These are phyloP conservation scores for Ceratobasidium papillatum DNA, from an alignment of 1,284 basidiomycete species.

Conservation along the genomic window DNA sequence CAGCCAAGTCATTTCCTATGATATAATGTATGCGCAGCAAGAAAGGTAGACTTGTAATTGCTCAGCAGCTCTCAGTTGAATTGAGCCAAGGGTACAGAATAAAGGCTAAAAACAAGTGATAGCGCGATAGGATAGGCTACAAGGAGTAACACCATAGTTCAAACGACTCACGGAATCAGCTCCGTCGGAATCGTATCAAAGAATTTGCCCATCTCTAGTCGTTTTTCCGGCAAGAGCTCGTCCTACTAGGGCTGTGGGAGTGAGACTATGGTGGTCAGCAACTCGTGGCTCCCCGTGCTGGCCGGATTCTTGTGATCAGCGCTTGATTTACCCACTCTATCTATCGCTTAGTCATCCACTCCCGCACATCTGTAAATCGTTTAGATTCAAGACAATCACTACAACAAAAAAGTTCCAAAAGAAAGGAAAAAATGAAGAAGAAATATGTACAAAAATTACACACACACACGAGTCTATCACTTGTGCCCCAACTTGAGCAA, in stretches of 20 bases:
- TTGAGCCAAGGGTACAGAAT: not conserved
- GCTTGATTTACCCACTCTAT: not conserved
- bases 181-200: constrained; percentile 59
- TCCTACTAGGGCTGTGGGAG: not conserved
- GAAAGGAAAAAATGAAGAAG: constrained; percentile 5
- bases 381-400: constrained; percentile 1
- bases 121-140: not conserved
- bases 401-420: constrained; percentile 29
- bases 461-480: constrained; percentile 11
- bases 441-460: constrained; percentile 10
- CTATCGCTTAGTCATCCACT: not conserved
- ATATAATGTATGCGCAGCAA: constrained; percentile 14
- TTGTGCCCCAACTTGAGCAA: constrained; percentile 83
- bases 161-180: constrained; percentile 49
- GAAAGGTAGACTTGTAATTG: not conserved
- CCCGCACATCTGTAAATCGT: not conserved
- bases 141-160: not conserved
- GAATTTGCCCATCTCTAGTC: constrained; percentile 57
- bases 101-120: not conserved
- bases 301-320: constrained; percentile 3
- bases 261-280: constrained; percentile 1
- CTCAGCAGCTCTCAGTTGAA: not conserved
- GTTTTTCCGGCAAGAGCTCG: not conserved
- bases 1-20: not conserved
- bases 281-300: not conserved